Evolutionary conservation across 2,329 filamentous ascomycete genomes (phyloP).

Genomic region (Aspergillaceae sp.): DNA sequence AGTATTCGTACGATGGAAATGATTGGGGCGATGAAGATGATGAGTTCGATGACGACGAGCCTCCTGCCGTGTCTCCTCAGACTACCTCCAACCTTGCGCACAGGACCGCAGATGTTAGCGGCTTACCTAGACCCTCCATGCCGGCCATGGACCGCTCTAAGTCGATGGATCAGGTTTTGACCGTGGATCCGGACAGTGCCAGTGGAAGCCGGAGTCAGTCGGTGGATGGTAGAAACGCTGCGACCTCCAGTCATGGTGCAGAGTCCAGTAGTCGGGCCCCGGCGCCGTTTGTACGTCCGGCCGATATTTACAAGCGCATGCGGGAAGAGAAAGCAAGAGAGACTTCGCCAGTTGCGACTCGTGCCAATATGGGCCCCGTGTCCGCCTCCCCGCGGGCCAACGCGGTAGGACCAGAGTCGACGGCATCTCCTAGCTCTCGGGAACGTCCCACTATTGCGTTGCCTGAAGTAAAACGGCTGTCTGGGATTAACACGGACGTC

Average conservation of each 20-base stretch:
- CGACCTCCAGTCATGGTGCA: conserved; percentile 3
- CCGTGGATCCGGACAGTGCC: conserved; percentile 8
- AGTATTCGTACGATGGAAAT: conserved; percentile 79
- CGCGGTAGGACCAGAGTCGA: conserved; percentile 1
- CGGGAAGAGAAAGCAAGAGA: conserved; percentile 54
- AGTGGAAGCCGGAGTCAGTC: conserved; percentile 21
- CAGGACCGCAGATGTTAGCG: conserved; percentile 9
- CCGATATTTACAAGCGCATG: conserved; percentile 67
- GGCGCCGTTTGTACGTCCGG: conserved; percentile 59
- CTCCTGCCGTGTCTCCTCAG: conserved; percentile 20
- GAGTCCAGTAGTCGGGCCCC: conserved; percentile 32
- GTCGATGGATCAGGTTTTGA: conserved; percentile 30
- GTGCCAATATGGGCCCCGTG: conserved; percentile 2
- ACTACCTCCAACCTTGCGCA: conserved; percentile 12
- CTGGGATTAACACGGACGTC: conserved; percentile 28
- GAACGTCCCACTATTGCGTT: conserved; percentile 20
- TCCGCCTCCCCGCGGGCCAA: not conserved
- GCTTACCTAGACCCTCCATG: conserved; percentile 5
- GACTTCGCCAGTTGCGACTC: conserved; percentile 36
- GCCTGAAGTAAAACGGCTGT: conserved; percentile 37
- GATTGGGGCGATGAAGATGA: conserved; percentile 71
- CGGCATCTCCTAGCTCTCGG: conserved; percentile 4
- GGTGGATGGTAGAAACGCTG: conserved; percentile 10
- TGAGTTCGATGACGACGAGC: conserved; percentile 55
- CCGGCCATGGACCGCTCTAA: conserved; percentile 27